phyloP scores from a whole-genome alignment of 2,329 filamentous ascomycete genomes.

The Penicillium sp. region DNA sequence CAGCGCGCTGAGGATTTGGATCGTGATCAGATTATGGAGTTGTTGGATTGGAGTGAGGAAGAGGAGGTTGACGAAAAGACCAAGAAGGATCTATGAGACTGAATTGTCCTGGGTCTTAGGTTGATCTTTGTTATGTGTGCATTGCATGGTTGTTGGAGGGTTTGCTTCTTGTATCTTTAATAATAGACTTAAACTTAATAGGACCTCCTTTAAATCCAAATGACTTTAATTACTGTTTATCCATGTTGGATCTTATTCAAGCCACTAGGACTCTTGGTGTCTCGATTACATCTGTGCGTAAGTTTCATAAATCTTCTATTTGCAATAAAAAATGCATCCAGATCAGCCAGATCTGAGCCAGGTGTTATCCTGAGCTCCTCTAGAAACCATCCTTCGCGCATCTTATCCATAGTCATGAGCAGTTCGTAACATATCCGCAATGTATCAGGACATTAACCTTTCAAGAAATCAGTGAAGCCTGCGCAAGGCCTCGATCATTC shows the following conservation, averaged over 20 bases:
- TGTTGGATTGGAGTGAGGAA: slow-evolving; percentile 57
- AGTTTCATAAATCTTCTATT: slow-evolving; percentile 1
- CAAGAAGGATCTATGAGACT: slow-evolving; percentile 21
- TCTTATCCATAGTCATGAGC: slow-evolving; percentile 8
- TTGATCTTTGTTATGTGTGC: not conserved
- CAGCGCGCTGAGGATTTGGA: slow-evolving; percentile 64
- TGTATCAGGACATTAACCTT: not conserved
- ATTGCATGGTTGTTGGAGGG: slow-evolving; percentile 9
- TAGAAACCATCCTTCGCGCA: not conserved
- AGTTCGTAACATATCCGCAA: not conserved
- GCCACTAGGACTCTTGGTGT: too few relatives aligned
- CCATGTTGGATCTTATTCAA: too few relatives aligned
- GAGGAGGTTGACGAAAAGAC: slow-evolving; percentile 29
- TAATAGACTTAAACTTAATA: slow-evolving; percentile 2
- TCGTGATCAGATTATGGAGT: slow-evolving; percentile 73
- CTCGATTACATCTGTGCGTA: not conserved
- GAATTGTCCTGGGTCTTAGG: not conserved
- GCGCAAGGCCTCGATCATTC: slow-evolving; percentile 57
- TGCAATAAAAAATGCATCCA: slow-evolving; percentile 1
- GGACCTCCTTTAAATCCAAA: not conserved
- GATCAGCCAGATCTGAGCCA: not conserved
- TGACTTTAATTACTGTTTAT: too few relatives aligned
- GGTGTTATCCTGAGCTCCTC: not conserved
- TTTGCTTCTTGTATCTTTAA: slow-evolving; percentile 6
- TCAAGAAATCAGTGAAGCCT: slow-evolving; percentile 43